Evolutionary conservation across 768 basidiomycete species (phyloP).

Genomic region (Lentinula detonsa): DNA sequence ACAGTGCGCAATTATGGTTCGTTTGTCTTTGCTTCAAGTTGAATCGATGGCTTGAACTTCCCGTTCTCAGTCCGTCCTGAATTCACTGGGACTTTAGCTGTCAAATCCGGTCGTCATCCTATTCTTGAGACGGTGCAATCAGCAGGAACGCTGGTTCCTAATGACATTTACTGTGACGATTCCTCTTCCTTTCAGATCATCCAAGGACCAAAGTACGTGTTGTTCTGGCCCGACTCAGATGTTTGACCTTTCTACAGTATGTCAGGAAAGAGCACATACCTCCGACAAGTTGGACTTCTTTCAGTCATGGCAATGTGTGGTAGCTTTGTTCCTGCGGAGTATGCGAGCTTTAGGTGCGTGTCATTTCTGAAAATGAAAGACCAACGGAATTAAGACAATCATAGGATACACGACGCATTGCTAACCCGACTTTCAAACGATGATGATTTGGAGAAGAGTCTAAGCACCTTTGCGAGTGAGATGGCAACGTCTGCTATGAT

Average conservation of each 20-base stretch:
- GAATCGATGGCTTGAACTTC: not conserved
- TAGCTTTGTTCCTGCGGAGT: constrained; percentile 90
- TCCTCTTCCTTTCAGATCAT: constrained; percentile 87
- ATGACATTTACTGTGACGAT: constrained; percentile 86
- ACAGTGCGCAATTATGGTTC: constrained; percentile 45
- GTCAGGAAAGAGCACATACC: constrained; percentile 86
- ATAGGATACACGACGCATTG: constrained; percentile 75
- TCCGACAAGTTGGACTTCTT: constrained; percentile 82
- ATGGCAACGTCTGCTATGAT: constrained; percentile 94
- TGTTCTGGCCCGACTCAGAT: not conserved
- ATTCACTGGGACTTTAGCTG: constrained; percentile 83
- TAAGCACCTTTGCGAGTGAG: constrained; percentile 95
- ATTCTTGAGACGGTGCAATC: constrained; percentile 71
- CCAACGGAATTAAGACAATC: not conserved
- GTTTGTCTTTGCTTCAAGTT: not conserved
- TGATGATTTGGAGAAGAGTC: constrained; percentile 80
- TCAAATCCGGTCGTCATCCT: constrained; percentile 87
- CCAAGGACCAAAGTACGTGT: constrained; percentile 79
- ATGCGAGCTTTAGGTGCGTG: constrained; percentile 75
- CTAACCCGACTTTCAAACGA: constrained; percentile 90
- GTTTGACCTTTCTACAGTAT: not conserved
- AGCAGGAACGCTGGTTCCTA: constrained; percentile 69
- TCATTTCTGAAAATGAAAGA: not conserved
- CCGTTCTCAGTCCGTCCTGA: constrained; percentile 71
- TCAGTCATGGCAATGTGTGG: constrained; percentile 86